phyloP scores from a whole-genome alignment of 768 basidiomycete genomes.

The Pleurotus tuber-regium region DNA sequence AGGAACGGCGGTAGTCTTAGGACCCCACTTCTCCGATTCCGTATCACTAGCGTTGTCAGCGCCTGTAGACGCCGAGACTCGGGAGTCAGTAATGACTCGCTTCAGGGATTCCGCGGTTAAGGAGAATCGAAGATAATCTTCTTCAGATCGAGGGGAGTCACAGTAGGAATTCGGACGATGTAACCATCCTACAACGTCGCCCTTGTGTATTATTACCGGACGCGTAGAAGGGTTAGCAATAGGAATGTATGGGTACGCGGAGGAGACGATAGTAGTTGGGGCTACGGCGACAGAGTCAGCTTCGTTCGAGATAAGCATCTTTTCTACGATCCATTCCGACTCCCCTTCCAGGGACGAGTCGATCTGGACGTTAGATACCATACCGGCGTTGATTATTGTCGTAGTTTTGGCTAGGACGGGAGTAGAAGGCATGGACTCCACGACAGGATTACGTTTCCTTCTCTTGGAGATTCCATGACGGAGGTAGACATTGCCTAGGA shows the following conservation, averaged over 20 bases:
- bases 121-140: not conserved
- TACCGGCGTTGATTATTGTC: not conserved
- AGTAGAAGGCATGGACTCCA: not conserved
- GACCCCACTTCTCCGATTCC: too few species aligned
- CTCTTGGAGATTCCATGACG: not conserved
- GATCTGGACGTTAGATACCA: not conserved
- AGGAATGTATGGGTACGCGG: constrained; percentile 9
- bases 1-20: constrained; percentile 22
- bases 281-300: constrained; percentile 9
- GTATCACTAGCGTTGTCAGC: constrained; percentile 1
- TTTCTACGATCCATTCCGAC: constrained; percentile 16
- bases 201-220: constrained; percentile 12
- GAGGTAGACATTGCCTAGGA: not conserved
- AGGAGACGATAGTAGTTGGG: constrained; percentile 14
- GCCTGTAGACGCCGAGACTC: not conserved
- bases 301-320: constrained; percentile 12
- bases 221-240: constrained; percentile 14
- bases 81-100: not conserved
- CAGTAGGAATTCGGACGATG: constrained; percentile 1
- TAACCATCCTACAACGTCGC: constrained; percentile 14
- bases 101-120: constrained; percentile 12
- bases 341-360: constrained; percentile 3
- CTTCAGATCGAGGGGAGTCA: constrained; percentile 10
- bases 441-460: not conserved
- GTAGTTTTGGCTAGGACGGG: constrained; percentile 4